A percentile compares a stretch with the other conserved stretches of the same genome.
phyloP scores from a whole-genome alignment of 2,329 filamentous ascomycete genomes.

The Teratosphaeria destructans region DNA sequence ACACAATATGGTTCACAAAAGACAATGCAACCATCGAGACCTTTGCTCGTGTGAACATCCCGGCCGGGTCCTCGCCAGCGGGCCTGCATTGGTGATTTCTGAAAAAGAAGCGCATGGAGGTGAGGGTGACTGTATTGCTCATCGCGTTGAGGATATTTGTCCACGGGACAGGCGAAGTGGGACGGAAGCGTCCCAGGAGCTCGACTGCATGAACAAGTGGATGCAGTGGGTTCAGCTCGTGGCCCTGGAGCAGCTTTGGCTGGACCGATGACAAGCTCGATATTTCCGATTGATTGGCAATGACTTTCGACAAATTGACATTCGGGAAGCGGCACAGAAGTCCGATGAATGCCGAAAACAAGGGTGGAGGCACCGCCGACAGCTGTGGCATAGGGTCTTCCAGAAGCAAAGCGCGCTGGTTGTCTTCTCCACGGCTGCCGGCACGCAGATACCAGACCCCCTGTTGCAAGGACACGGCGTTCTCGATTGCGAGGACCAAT shows the following conservation, averaged over 20 bases:
- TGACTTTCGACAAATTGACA: conserved; percentile 22
- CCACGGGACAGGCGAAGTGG: conserved; percentile 15
- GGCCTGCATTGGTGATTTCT: not conserved
- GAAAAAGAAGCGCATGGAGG: conserved; percentile 4
- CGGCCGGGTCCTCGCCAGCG: not conserved
- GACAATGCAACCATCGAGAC: conserved; percentile 14
- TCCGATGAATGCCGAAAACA: conserved; percentile 43
- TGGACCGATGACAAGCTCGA: not conserved
- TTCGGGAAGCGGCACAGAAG: conserved; percentile 38
- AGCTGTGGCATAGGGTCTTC: not conserved
- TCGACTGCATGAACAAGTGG: conserved; percentile 18
- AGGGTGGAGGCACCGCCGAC: conserved; percentile 18
- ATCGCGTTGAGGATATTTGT: conserved; percentile 16
- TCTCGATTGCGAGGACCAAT: conserved; percentile 46
- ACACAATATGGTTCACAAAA: conserved; percentile 9
- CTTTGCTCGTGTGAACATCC: not conserved
- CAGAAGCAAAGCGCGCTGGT: not conserved
- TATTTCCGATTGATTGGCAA: not conserved
- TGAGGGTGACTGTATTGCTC: conserved; percentile 9
- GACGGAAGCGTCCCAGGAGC: conserved; percentile 13
- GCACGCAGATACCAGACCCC: conserved; percentile 40
- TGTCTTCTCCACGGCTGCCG: not conserved
- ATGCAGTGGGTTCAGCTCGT: conserved; percentile 6
- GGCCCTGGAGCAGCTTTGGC: not conserved
- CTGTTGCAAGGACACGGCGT: conserved; percentile 39